Percentiles rank a stretch among this genome's conserved stretches.
Evolutionary conservation across 352 stramenopile species (phyloP).

Genomic region (Phytophthora sp.): DNA sequence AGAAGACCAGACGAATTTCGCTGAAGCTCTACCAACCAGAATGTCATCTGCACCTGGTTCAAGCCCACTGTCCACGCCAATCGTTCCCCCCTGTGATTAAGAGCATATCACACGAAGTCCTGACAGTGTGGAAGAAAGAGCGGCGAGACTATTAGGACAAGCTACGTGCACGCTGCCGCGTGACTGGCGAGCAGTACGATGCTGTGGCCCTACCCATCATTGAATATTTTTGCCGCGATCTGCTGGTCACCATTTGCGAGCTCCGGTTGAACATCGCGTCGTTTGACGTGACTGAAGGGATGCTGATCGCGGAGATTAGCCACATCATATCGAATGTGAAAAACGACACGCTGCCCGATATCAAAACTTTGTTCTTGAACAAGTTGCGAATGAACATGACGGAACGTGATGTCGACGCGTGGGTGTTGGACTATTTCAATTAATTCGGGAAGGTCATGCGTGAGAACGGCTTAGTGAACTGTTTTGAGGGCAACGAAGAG

Average conservation of each 20-base stretch:
- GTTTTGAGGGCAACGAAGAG: neutral
- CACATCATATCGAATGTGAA: neutral
- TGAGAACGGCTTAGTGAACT: neutral
- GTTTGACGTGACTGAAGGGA: neutral
- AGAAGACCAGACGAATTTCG: too few relatives aligned
- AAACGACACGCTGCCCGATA: neutral
- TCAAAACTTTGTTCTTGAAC: neutral
- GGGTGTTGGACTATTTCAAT: slow-evolving; percentile 1
- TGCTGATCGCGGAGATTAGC: neutral
- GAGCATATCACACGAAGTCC: slow-evolving; percentile 1
- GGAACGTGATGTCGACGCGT: neutral
- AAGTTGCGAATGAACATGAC: slow-evolving; percentile 2
- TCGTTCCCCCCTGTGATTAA: slow-evolving; percentile 4
- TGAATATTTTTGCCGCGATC: neutral
- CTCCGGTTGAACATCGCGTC: neutral
- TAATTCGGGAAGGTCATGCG: neutral
- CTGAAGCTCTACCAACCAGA: too few relatives aligned
- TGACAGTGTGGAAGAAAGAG: neutral
- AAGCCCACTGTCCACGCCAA: too few relatives aligned
- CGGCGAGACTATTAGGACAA: slow-evolving; percentile 3
- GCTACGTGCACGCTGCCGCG: neutral
- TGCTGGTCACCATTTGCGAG: slow-evolving; percentile 1
- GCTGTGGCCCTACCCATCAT: neutral
- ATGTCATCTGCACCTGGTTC: too few relatives aligned
- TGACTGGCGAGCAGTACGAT: neutral